Evolutionary conservation across 2,329 filamentous ascomycete species (phyloP), one percentile per base, ranked within the genome.

Genomic region (Colletotrichum eleusines): DNA sequence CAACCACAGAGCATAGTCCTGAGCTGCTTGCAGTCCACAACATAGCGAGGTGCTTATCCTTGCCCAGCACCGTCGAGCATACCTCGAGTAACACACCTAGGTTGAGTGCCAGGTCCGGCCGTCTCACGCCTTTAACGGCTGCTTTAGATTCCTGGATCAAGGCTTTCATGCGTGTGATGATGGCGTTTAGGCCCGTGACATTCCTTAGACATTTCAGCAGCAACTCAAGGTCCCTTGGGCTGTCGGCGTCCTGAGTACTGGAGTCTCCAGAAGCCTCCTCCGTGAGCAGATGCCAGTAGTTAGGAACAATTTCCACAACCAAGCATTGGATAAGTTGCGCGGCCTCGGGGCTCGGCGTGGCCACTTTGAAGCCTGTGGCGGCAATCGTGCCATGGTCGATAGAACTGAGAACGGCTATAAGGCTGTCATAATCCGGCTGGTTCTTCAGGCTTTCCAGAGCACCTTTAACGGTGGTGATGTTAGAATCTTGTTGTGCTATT

Each of bases 251-350:
- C 2, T 73, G 59, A 7, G 60, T 44, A 46, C 63, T 71, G 14
- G 70, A 68, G 28, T 73, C 44, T 3, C 74, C 70, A 35, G 78
- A 38, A 3, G 77, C 78, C n/a, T 81, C 82, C 68, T 88, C 86
- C 46, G 84, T 81, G 20, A 95, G 77, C 11, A 89, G 76, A 3
- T 84, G 78, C 95, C 96, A 98, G 80, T 95, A 97, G 77, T 95
- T 93, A 1, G 93, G 92, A 9, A 94, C 84, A 33, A 92, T 94
- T 40, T 90, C 88, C 20, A 88, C 90, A 69, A 97, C 89, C 44
- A 99, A 82, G 3, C 89, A 83, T 76, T 94, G 91, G 63, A 95
- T 84, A 40, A 98, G 88, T 75, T 94, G 92, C 26, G 94, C 90
- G 67, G 90, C 88, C 72, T 89, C 82, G 1, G 95, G 90, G 40